Percentiles rank a stretch among this genome's conserved stretches.
Evolutionary conservation across 2,329 filamentous ascomycete species (phyloP).

Genomic region (Cadophora malorum): DNA sequence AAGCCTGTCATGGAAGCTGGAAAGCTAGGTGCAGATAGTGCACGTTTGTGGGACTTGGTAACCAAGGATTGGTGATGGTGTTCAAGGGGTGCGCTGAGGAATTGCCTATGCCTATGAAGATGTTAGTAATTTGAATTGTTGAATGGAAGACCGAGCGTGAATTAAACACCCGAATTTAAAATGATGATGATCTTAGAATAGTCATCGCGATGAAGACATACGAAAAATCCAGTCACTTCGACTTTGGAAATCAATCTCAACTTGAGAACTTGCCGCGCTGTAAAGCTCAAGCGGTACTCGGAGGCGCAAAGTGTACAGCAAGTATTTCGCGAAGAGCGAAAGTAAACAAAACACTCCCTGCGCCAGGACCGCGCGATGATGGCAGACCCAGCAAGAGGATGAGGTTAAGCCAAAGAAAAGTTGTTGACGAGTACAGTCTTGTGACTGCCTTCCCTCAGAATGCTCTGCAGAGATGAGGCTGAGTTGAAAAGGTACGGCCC

Average conservation of each 20-base stretch:
- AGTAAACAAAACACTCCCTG: not conserved
- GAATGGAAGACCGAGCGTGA: not conserved
- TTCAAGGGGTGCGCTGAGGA: slow-evolving; percentile 34
- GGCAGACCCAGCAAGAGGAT: too few relatives aligned
- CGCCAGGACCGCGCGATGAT: not conserved
- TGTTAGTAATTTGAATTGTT: not conserved
- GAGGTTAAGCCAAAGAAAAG: too few relatives aligned
- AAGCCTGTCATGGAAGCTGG: slow-evolving; percentile 21
- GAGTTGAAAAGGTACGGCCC: too few relatives aligned
- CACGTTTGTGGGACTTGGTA: slow-evolving; percentile 34
- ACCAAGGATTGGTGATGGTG: slow-evolving; percentile 29
- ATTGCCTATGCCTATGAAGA: slow-evolving; percentile 16
- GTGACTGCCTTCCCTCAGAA: not conserved
- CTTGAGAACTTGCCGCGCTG: not conserved
- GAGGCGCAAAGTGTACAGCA: not conserved
- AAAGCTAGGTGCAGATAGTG: slow-evolving; percentile 39
- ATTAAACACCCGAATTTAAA: not conserved
- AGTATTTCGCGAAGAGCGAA: too few relatives aligned
- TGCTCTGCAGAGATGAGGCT: not conserved
- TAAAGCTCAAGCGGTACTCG: not conserved
- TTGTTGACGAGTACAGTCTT: too few relatives aligned
- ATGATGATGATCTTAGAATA: too few relatives aligned
- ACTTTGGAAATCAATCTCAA: slow-evolving; percentile 1
- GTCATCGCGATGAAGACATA: not conserved
- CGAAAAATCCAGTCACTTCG: not conserved